phyloP scores from a whole-genome alignment of 768 basidiomycete genomes.

The Suillus cothurnatus region DNA sequence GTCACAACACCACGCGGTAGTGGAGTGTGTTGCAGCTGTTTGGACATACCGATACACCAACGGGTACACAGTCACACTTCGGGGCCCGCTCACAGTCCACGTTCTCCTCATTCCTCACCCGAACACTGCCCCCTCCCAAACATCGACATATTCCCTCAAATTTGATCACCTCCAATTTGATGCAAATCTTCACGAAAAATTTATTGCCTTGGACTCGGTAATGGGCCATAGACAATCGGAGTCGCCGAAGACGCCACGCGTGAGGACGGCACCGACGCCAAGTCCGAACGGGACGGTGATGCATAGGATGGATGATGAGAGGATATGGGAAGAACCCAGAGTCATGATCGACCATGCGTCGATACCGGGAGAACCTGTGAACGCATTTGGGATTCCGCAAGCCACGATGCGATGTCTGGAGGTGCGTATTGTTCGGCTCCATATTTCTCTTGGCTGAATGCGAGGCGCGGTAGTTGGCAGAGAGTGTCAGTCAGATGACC shows the following conservation, averaged over 20 bases:
- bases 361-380: slow-evolving; percentile 84
- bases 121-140: slow-evolving; percentile 22
- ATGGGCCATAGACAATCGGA: slow-evolving; percentile 49
- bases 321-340: slow-evolving; percentile 68
- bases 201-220: slow-evolving; percentile 66
- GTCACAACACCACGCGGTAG: slow-evolving; percentile 46
- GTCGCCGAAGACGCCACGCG: slow-evolving; percentile 40
- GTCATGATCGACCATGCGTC: slow-evolving; percentile 58
- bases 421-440: slow-evolving; percentile 40
- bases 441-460: slow-evolving; percentile 10
- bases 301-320: slow-evolving; percentile 51
- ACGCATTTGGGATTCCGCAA: slow-evolving; percentile 87
- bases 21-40: slow-evolving; percentile 72
- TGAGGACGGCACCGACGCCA: slow-evolving; percentile 36
- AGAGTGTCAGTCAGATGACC: slow-evolving; percentile 79
- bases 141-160: slow-evolving; percentile 45
- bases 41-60: slow-evolving; percentile 85
- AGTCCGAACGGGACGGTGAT: slow-evolving; percentile 31
- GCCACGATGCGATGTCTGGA: slow-evolving; percentile 89
- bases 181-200: slow-evolving; percentile 73
- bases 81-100: slow-evolving; percentile 73
- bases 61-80: slow-evolving; percentile 77
- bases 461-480: slow-evolving; percentile 57
- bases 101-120: slow-evolving; percentile 41
- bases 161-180: slow-evolving; percentile 79